Evolutionary conservation across 2,329 filamentous ascomycete species (phyloP).

Genomic region (Ceratocystis diversiconidia): DNA sequence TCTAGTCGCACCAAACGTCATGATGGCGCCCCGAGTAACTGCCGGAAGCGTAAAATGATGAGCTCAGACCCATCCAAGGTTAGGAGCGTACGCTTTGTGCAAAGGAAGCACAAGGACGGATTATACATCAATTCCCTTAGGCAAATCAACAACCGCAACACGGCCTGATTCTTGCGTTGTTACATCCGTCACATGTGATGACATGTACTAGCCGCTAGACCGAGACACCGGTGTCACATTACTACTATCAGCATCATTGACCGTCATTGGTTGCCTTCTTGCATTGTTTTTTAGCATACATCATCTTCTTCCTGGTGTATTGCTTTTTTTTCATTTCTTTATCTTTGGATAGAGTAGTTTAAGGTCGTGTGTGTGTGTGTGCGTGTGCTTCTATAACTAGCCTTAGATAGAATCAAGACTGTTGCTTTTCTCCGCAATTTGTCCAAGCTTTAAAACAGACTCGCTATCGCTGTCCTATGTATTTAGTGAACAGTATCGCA

Average conservation of each 20-base stretch:
- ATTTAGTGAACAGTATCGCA: background rate
- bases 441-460: background rate
- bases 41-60: background rate
- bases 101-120: background rate
- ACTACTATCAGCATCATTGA: background rate
- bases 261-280: background rate
- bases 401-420: background rate
- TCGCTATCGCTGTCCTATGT: background rate
- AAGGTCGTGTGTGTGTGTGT: background rate
- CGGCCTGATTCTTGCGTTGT: background rate
- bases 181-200: background rate
- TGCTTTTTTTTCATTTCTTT: background rate
- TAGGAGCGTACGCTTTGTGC: conserved; percentile 12
- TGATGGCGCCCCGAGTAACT: background rate
- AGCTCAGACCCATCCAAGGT: conserved; percentile 3
- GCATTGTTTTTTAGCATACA: background rate
- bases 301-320: background rate
- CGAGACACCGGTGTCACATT: background rate
- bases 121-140: background rate
- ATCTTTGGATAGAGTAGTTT: background rate
- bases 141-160: conserved; percentile 2
- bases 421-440: background rate
- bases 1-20: background rate
- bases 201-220: background rate
- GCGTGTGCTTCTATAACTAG: background rate